Evolutionary conservation across 2,329 filamentous ascomycete species (phyloP).

Genomic region (Calonectria henricotiae): DNA sequence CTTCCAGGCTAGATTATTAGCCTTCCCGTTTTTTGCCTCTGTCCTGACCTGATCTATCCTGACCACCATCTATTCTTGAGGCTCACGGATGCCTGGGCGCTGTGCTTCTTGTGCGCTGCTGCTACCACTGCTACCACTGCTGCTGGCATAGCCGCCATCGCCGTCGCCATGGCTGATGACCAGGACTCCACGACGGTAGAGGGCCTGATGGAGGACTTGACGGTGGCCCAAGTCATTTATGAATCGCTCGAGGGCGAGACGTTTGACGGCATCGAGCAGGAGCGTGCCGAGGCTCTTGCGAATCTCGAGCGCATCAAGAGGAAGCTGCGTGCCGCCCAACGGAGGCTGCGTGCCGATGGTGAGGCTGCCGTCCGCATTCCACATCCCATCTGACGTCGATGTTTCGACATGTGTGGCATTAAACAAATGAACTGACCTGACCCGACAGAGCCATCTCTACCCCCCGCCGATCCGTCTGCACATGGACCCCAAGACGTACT

Average conservation of each 20-base stretch:
- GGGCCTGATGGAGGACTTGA: slow-evolving; percentile 61
- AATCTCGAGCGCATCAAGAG: slow-evolving; percentile 56
- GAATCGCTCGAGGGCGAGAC: slow-evolving; percentile 57
- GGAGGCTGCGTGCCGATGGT: slow-evolving; percentile 35
- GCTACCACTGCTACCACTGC: slow-evolving; percentile 30
- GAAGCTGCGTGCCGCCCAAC: slow-evolving; percentile 46
- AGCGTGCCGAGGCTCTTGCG: slow-evolving; percentile 50
- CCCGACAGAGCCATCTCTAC: slow-evolving; percentile 32
- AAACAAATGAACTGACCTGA: slow-evolving; percentile 26
- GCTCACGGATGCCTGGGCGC: slow-evolving; percentile 39
- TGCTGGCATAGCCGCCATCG: slow-evolving; percentile 33
- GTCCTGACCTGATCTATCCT: slow-evolving; percentile 6
- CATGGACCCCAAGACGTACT: slow-evolving; percentile 27
- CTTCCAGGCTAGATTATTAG: slow-evolving; percentile 26
- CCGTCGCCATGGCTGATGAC: slow-evolving; percentile 39
- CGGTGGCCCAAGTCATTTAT: slow-evolving; percentile 62
- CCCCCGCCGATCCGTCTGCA: slow-evolving; percentile 15
- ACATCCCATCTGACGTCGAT: slow-evolving; percentile 8
- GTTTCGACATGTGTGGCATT: slow-evolving; percentile 14
- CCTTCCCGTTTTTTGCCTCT: slow-evolving; percentile 13
- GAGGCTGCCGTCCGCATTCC: slow-evolving; percentile 27
- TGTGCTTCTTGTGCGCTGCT: slow-evolving; percentile 41
- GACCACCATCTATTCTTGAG: slow-evolving; percentile 40
- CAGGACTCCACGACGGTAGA: slow-evolving; percentile 46
- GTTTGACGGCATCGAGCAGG: slow-evolving; percentile 54